Conservation (phyloP, 2,329 filamentous ascomycete genomes). For the Trichoderma endophyticum region DNA sequence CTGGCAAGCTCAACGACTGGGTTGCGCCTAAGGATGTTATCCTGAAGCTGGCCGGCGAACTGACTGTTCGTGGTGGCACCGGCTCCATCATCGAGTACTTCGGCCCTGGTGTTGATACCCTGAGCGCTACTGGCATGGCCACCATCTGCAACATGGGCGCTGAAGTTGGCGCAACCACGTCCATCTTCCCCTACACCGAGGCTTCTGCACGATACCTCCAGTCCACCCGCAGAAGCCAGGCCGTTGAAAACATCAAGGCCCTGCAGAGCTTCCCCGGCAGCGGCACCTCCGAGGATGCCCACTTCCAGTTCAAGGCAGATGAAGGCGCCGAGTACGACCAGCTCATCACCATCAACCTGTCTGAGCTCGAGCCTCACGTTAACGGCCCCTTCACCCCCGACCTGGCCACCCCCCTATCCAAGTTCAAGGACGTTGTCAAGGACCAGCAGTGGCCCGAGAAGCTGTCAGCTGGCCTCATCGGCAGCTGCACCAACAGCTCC, state of each 20-base stretch:
- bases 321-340: slow-evolving; percentile 83
- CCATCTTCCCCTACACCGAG: slow-evolving; percentile 86
- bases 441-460: slow-evolving; percentile 86
- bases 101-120: slow-evolving; percentile 80
- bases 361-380: slow-evolving; percentile 87
- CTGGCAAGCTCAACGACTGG: slow-evolving; percentile 84
- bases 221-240: slow-evolving; percentile 66
- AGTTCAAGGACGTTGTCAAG: slow-evolving; percentile 81
- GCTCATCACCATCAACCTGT: slow-evolving; percentile 85
- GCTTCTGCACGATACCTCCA: slow-evolving; percentile 82
- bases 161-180: slow-evolving; percentile 94
- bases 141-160: slow-evolving; percentile 87
- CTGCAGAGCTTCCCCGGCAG: slow-evolving; percentile 53
- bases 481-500: slow-evolving; percentile 97
- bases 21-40: slow-evolving; percentile 95
- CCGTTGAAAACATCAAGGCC: slow-evolving; percentile 64
- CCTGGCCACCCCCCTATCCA: slow-evolving; percentile 84
- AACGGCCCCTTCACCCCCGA: slow-evolving; percentile 98
- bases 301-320: slow-evolving; percentile 72
- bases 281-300: slow-evolving; percentile 44
- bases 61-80: slow-evolving; percentile 92
- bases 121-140: slow-evolving; percentile 91
- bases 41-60: slow-evolving; percentile 77
- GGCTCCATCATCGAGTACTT: slow-evolving; percentile 95
- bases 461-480: slow-evolving; percentile 90